Conservation (phyloP, 2,329 filamentous ascomycete genomes). For the Talaromyces sp. region DNA sequence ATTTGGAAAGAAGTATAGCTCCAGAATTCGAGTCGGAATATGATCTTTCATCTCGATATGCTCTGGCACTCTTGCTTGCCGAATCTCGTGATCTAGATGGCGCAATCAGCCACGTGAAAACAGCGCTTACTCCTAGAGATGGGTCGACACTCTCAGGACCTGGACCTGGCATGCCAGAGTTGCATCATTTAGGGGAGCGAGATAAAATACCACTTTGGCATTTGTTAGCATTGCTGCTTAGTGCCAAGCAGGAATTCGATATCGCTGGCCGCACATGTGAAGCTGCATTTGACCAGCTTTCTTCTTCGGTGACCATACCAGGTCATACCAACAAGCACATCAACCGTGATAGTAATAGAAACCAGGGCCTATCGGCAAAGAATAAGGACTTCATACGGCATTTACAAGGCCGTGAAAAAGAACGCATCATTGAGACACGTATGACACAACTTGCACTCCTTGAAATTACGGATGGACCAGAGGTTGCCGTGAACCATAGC, state of each 20-base stretch:
- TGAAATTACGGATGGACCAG: constrained; percentile 78
- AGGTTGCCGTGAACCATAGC: constrained; percentile 82
- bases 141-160: constrained; percentile 22
- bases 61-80: constrained; percentile 78
- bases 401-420: constrained; percentile 80
- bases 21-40: constrained; percentile 63
- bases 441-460: constrained; percentile 87
- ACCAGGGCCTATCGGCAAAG: constrained; percentile 18
- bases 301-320: constrained; percentile 67
- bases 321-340: constrained; percentile 54
- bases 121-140: constrained; percentile 52
- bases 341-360: constrained; percentile 22
- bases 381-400: constrained; percentile 64
- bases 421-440: constrained; percentile 85
- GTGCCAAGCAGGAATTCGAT: constrained; percentile 77
- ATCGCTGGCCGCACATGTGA: constrained; percentile 81
- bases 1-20: constrained; percentile 69
- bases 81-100: constrained; percentile 77
- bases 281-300: constrained; percentile 86
- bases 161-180: constrained; percentile 33
- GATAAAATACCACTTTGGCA: constrained; percentile 84
- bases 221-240: constrained; percentile 78
- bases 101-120: constrained; percentile 79
- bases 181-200: constrained; percentile 35
- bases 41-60: constrained; percentile 75